Base-by-base conservation (phyloP, 495 filamentous ascomycete species). In the Penicillium coprophilum region DNA sequence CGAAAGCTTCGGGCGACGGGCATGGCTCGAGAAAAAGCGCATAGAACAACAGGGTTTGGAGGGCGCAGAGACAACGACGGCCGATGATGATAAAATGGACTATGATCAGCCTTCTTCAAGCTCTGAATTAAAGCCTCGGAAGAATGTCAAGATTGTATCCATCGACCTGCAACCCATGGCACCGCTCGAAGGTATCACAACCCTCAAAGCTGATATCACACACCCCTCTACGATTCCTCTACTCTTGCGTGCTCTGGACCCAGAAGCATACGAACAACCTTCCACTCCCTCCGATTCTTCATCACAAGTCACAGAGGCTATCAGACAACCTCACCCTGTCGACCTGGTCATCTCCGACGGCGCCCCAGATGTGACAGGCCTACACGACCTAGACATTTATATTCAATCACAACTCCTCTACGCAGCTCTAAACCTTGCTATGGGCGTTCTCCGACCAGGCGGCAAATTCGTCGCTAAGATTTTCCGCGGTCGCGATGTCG, bases 401-500 rank as follows among this genome's bases (percentile, higher is more conserved):
- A 88, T 98, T 17, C 94, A 98, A 71, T 90, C 90, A 4, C 93
- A 97, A 72, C 83, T 98, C 19, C 87, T 98, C 50, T 96, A 92
- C 68, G 88, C 92, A 2, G 94, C 94, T 0, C 81, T 98, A 15
- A 96, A 96, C 68, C 84, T 98, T 2, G 90, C 94, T 9, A 79
- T 96, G 10, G 93, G 91, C 67, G 90, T 97, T 32, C 82, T 98
- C 39, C 87, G 88, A 23, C 91, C 91, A 0, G 94, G 95, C 27
- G 94, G 95, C 50, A 95, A 88, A 61, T 98, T 98, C 62, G 92
- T 98, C 9, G 93, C 94, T 8, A 98, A 98, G 75, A 96, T 98
- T 60, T 98, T 98, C 77, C 79, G 94, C 12, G 92, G 89, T 32
- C 87, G 91, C 58, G 93, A 97, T 62, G 91, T 96, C 13, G 92